Conservation (phyloP, 2,329 filamentous ascomycete genomes). For the Botrytis deweyae region DNA sequence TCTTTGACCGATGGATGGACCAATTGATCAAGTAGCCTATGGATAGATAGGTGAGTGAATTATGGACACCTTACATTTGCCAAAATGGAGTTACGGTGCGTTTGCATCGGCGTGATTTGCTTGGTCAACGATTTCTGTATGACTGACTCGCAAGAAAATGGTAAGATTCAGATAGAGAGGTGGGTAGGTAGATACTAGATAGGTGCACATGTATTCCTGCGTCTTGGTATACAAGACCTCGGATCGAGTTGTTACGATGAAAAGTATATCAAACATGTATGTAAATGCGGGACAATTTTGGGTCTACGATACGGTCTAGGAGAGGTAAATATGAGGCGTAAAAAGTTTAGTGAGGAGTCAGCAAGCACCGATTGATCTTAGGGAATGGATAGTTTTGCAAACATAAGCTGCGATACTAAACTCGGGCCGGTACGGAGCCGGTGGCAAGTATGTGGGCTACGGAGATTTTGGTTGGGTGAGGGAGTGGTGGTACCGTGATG, state of each 20-base stretch:
- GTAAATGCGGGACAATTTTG: neutral
- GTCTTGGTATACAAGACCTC: neutral
- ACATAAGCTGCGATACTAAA: neutral
- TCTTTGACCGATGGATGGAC: neutral
- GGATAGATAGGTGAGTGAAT: neutral
- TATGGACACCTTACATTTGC: neutral
- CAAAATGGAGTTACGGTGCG: neutral
- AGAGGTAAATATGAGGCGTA: neutral
- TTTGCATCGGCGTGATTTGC: neutral
- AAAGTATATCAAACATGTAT: neutral
- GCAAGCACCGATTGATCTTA: neutral
- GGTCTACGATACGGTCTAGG: neutral
- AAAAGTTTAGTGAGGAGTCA: neutral
- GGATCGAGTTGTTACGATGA: conserved; percentile 6
- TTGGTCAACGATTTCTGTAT: neutral
- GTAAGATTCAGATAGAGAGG: neutral
- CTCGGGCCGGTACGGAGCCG: conserved; percentile 13
- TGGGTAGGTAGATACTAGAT: neutral
- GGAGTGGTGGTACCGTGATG: conserved; percentile 2
- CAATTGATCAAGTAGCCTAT: neutral
- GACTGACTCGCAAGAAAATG: neutral
- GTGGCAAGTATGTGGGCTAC: neutral
- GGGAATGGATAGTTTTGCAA: neutral
- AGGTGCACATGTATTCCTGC: neutral
- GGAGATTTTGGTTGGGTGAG: conserved; percentile 13